These are phyloP conservation scores for Candida verbasci DNA, from an alignment of 805 yeast species.

Conservation along the genomic window DNA sequence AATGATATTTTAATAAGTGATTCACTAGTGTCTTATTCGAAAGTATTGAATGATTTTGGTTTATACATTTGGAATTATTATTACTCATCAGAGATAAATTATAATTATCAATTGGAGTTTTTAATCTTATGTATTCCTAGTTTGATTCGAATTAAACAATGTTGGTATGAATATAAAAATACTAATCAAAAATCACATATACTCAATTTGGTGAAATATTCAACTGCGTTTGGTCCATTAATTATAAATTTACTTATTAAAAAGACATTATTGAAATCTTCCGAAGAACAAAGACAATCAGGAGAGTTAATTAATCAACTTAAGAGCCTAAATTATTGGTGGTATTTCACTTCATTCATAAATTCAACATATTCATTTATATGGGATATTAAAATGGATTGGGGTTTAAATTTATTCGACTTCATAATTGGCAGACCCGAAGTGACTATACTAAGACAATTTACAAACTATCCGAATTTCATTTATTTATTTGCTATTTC, in stretches of 20 bases:
- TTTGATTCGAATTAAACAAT: slow-evolving; percentile 76
- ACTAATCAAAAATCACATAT: slow-evolving; percentile 54
- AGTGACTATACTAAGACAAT: slow-evolving; percentile 17
- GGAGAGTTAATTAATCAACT: slow-evolving; percentile 13
- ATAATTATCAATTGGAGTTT: slow-evolving; percentile 27
- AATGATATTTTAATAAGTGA: slow-evolving; percentile 84
- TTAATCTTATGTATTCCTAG: slow-evolving; percentile 52
- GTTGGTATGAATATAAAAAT: slow-evolving; percentile 60
- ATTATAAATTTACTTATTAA: slow-evolving; percentile 24
- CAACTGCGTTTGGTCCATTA: slow-evolving; percentile 47
- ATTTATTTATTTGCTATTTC: slow-evolving; percentile 55
- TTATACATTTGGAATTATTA: slow-evolving; percentile 46
- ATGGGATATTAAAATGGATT: slow-evolving; percentile 91
- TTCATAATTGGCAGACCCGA: too few species aligned
- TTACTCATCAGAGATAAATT: slow-evolving; percentile 28
- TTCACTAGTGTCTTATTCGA: slow-evolving; percentile 75
- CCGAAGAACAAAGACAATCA: slow-evolving; percentile 10
- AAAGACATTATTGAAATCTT: slow-evolving; percentile 11
- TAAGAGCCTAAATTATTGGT: slow-evolving; percentile 26
- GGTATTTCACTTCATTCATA: slow-evolving; percentile 45
- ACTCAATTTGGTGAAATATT: slow-evolving; percentile 71
- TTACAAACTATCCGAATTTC: slow-evolving; percentile 6
- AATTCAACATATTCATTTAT: slow-evolving; percentile 75
- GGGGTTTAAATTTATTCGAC: slow-evolving; percentile 64
- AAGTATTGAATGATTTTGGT: slow-evolving; percentile 68